Evolutionary conservation across 2,329 filamentous ascomycete species (phyloP), one percentile per base, ranked within the genome.

Genomic region (Chaetomiaceae sp.): DNA sequence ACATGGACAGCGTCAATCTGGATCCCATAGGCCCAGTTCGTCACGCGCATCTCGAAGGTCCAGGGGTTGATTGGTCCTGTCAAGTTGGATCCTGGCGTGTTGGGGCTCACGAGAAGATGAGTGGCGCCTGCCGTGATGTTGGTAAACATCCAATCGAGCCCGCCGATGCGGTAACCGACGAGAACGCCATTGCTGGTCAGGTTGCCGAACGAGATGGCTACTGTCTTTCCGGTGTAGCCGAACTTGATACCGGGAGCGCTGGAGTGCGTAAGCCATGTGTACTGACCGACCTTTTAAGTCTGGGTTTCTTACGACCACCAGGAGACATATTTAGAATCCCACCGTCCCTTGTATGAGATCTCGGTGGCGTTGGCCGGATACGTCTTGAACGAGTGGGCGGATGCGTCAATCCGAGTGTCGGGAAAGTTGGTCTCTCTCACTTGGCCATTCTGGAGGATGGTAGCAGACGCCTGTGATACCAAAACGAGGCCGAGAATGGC

Each of bases 291-390:
- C 13, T 16, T 3, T 5, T 16, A 16, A 9, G 27, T 32, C 14
- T 38, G 34, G 20, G 73, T 75, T 67, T 67, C 75, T 67, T 67
- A 79, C 75, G 76, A 79, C 79, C 78, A 82, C 75, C 77, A 84
- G 1, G 78, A 83, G 43, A 82, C 74, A 58, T 79, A 72, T 58
- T 79, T 75, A 30, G 75, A 79, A 62, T 84, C 80, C 81, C 81
- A 85, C 53, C 80, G 71, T 5, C 81, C 81, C 61, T 83, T 82
- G 69, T 83, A 85, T 0, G 78, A 77, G 9, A 85, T 69, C 61
- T 84, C 78, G 1, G 72, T 65, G 1, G 77, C 73, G 61, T 77
- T 71, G 4, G 79, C 72, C 4, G 70, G 66, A 58, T 80, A 84
- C 1, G 70, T 77, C 27, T 65, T 71, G 30, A 71, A 69, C 3